Evolutionary conservation across 768 basidiomycete genomes (phyloP).

Genomic region (Myochromella boudieri): DNA sequence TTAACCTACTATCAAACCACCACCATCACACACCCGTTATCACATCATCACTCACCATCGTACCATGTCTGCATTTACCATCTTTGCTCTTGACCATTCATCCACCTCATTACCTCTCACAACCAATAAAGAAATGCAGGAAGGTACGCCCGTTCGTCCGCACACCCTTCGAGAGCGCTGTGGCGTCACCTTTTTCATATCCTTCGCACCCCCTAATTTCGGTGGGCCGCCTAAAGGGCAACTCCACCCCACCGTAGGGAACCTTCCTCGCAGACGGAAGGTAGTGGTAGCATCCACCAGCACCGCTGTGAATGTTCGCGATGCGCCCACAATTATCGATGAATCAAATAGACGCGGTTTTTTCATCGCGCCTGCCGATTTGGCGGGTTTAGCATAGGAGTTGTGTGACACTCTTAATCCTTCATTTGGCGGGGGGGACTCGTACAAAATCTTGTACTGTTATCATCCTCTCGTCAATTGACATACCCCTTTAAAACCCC

Average conservation of each 20-base stretch:
- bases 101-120: not conserved
- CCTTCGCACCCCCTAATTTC: not conserved
- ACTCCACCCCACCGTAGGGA: conserved; percentile 5
- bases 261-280: conserved; percentile 10
- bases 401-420: no score
- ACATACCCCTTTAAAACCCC: no score
- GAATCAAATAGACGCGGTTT: not conserved
- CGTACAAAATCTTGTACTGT: no score
- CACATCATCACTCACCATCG: no score
- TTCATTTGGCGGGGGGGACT: no score
- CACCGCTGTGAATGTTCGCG: not conserved
- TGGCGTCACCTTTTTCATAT: conserved; percentile 9
- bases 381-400: not conserved
- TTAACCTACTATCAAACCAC: no score
- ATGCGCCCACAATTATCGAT: not conserved
- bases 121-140: not conserved
- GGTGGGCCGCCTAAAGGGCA: conserved; percentile 15
- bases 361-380: not conserved
- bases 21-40: no score
- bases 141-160: conserved; percentile 1
- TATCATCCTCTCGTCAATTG: no score
- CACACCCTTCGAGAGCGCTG: conserved; percentile 8
- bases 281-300: not conserved
- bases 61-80: no score
- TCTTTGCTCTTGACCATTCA: not conserved